A percentile compares a stretch with the other conserved stretches of the same genome.
Conservation (phyloP, 2,329 filamentous ascomycete species). For the Pochonia chlamydosporia region DNA sequence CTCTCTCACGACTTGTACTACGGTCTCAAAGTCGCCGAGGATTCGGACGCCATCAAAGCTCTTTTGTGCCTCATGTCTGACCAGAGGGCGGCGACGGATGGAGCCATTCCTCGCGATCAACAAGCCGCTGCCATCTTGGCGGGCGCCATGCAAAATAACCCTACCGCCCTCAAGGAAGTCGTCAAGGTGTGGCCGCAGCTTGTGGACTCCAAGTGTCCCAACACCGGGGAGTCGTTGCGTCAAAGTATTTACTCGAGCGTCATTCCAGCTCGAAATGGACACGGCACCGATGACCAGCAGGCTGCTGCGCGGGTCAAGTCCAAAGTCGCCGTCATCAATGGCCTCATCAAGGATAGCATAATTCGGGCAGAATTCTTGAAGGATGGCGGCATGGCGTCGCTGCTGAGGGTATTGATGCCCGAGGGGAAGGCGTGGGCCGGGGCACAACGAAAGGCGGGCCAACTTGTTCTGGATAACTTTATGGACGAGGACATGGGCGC, state of each 20-base stretch:
- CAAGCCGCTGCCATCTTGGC: slow-evolving; percentile 53
- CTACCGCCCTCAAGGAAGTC: slow-evolving; percentile 49
- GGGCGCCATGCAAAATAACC: slow-evolving; percentile 59
- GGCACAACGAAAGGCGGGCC: slow-evolving; percentile 48
- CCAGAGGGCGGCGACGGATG: slow-evolving; percentile 18
- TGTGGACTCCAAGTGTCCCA: slow-evolving; percentile 31
- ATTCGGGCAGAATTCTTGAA: slow-evolving; percentile 52
- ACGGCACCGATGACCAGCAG: slow-evolving; percentile 17
- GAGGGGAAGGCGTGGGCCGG: slow-evolving; percentile 42
- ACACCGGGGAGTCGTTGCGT: slow-evolving; percentile 22
- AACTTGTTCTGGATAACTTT: slow-evolving; percentile 59
- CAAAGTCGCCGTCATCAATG: slow-evolving; percentile 46
- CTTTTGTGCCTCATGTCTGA: slow-evolving; percentile 50
- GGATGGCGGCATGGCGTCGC: slow-evolving; percentile 45
- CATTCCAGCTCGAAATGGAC: slow-evolving; percentile 21
- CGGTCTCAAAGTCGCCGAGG: slow-evolving; percentile 55
- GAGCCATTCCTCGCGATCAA: slow-evolving; percentile 34
- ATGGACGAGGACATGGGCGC: slow-evolving; percentile 62
- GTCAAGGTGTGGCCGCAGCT: slow-evolving; percentile 40
- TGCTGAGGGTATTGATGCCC: slow-evolving; percentile 47
- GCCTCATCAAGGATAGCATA: slow-evolving; percentile 46
- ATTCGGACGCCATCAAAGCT: slow-evolving; percentile 44
- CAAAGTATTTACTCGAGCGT: slow-evolving; percentile 36
- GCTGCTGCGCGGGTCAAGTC: slow-evolving; percentile 26
- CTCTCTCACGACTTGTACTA: slow-evolving; percentile 66